Evolutionary conservation across 2,329 filamentous ascomycete genomes (phyloP).

Genomic region (Akanthomyces lecanii): DNA sequence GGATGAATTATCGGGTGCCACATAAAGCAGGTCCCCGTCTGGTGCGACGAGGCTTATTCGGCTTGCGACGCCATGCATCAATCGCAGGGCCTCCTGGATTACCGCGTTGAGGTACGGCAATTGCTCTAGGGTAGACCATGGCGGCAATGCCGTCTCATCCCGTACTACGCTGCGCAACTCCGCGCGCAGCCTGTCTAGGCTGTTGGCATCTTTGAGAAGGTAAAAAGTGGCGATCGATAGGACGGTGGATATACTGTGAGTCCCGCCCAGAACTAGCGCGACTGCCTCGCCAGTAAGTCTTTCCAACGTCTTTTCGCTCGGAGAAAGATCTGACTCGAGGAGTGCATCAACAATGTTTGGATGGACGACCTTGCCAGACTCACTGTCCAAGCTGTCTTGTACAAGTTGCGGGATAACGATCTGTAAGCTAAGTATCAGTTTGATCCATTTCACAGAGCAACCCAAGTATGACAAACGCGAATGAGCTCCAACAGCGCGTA

Average conservation of each 20-base stretch:
- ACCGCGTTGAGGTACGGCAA: background rate
- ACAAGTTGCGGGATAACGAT: background rate
- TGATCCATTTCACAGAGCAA: background rate
- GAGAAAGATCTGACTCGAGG: slow-evolving; percentile 29
- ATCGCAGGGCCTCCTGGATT: background rate
- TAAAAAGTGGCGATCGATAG: background rate
- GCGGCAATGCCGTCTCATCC: background rate
- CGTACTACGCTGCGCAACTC: background rate
- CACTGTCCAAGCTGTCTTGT: background rate
- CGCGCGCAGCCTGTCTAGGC: background rate
- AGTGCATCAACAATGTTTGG: background rate
- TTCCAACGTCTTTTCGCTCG: slow-evolving; percentile 28
- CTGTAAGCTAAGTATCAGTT: background rate
- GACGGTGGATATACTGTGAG: slow-evolving; percentile 22
- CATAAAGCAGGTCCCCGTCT: background rate
- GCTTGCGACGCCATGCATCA: background rate
- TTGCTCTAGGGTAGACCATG: background rate
- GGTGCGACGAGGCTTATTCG: background rate
- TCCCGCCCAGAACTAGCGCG: slow-evolving; percentile 30
- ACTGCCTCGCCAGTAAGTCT: slow-evolving; percentile 33
- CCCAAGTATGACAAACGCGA: background rate
- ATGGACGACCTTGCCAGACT: background rate
- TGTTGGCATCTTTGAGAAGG: background rate
- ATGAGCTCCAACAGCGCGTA: background rate
- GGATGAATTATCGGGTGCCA: background rate